phyloP scores from a whole-genome alignment of 2,329 filamentous ascomycete genomes.

The Neofusicoccum kwambonambiense region DNA sequence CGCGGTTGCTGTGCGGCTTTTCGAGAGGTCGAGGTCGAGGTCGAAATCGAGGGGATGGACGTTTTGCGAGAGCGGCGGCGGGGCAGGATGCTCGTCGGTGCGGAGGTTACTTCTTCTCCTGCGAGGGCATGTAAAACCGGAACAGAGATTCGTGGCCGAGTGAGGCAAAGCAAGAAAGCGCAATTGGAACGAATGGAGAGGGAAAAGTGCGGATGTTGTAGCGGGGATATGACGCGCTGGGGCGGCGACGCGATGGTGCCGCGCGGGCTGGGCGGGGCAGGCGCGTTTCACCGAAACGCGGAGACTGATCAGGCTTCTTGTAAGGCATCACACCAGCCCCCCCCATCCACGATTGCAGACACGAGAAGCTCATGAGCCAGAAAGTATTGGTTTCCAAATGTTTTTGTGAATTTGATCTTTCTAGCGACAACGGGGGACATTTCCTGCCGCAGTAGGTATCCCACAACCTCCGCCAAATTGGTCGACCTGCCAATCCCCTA shows the following conservation, averaged over 20 bases:
- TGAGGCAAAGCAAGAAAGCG: neutral
- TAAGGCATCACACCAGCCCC: too few species aligned
- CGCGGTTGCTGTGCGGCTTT: too few species aligned
- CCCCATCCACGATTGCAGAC: neutral
- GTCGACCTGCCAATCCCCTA: constrained; percentile 5
- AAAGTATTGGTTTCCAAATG: constrained; percentile 4
- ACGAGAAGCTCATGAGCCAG: neutral
- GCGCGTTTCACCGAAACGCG: neutral
- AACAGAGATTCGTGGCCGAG: neutral
- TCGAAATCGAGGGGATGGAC: too few species aligned
- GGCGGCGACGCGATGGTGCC: neutral
- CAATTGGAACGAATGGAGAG: neutral
- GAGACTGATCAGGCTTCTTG: neutral
- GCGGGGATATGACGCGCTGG: constrained; percentile 5
- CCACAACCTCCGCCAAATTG: constrained; percentile 2
- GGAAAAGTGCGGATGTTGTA: neutral
- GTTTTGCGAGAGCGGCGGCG: too few species aligned
- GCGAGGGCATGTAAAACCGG: too few species aligned
- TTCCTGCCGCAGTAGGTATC: constrained; percentile 12
- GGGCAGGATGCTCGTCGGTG: too few species aligned
- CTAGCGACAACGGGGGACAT: constrained; percentile 7
- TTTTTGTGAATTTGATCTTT: constrained; percentile 15
- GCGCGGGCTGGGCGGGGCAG: neutral
- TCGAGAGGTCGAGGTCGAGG: too few species aligned
- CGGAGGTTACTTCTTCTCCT: too few species aligned